These are phyloP conservation scores for Podaxis sp. DNA, from an alignment of 768 basidiomycete genomes.

Conservation along the genomic window DNA sequence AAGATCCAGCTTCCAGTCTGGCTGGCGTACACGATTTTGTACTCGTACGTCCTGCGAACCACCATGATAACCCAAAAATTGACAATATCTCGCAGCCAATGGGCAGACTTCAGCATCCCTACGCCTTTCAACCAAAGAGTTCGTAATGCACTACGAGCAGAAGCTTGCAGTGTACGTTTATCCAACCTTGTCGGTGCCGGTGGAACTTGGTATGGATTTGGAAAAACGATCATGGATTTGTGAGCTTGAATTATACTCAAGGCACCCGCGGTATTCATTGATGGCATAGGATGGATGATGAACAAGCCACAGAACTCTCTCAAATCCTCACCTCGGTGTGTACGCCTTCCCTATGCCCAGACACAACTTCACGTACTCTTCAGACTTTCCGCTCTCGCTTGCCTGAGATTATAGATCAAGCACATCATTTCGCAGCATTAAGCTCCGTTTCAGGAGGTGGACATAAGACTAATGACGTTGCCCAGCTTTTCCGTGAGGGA, in stretches of 20 bases:
- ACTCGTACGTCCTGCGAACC: slow-evolving; percentile 49
- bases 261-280: neutral
- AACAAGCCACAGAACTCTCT: slow-evolving; percentile 70
- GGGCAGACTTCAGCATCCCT: slow-evolving; percentile 87
- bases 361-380: slow-evolving; percentile 6
- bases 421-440: slow-evolving; percentile 80
- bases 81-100: slow-evolving; percentile 55
- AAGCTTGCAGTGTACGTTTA: slow-evolving; percentile 80
- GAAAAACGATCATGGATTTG: slow-evolving; percentile 84
- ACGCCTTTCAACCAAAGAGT: slow-evolving; percentile 74
- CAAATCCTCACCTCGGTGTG: slow-evolving; percentile 65
- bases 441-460: slow-evolving; percentile 56
- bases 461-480: slow-evolving; percentile 49
- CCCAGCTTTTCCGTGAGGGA: slow-evolving; percentile 84
- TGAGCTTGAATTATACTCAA: slow-evolving; percentile 26
- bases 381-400: slow-evolving; percentile 79
- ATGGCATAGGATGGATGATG: slow-evolving; percentile 65
- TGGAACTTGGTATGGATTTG: slow-evolving; percentile 91
- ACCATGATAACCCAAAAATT: slow-evolving; percentile 1
- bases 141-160: slow-evolving; percentile 84
- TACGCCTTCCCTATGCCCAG: slow-evolving; percentile 3
- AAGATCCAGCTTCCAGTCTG: slow-evolving; percentile 88
- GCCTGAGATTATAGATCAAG: slow-evolving; percentile 80
- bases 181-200: slow-evolving; percentile 83
- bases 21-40: slow-evolving; percentile 84